Evolutionary conservation across 805 yeast species (phyloP).

Genomic region (Kodamaea leandrae): DNA sequence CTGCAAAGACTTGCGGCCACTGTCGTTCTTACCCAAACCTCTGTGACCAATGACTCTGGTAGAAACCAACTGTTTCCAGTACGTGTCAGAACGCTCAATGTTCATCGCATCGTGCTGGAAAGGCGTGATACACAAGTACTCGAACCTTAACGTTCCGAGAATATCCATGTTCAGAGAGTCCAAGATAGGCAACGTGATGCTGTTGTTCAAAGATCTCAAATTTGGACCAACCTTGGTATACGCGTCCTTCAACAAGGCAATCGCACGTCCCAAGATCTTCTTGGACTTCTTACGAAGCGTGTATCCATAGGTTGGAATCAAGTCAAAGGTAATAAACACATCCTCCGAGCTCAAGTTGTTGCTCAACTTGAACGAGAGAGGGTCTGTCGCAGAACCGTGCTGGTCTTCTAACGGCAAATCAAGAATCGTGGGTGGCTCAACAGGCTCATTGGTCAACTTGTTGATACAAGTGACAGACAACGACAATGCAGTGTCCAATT

Average conservation of each 20-base stretch:
- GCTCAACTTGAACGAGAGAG: constrained; percentile 66
- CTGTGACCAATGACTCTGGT: constrained; percentile 95
- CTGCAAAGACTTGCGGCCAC: constrained; percentile 73
- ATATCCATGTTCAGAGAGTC: constrained; percentile 70
- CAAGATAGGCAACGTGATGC: constrained; percentile 70
- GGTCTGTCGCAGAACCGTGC: constrained; percentile 64
- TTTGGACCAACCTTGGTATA: constrained; percentile 67
- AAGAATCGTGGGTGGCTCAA: constrained; percentile 58
- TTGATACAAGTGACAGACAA: constrained; percentile 52
- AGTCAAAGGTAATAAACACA: constrained; percentile 69
- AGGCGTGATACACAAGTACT: constrained; percentile 66
- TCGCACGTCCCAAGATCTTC: constrained; percentile 76
- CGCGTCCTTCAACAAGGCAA: constrained; percentile 62
- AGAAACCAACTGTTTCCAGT: constrained; percentile 86
- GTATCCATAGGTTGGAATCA: constrained; percentile 81
- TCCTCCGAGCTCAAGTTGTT: constrained; percentile 46
- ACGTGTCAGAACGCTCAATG: constrained; percentile 67
- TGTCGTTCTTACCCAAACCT: constrained; percentile 86
- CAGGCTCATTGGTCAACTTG: constrained; percentile 23
- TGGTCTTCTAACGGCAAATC: constrained; percentile 85
- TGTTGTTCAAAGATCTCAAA: constrained; percentile 63
- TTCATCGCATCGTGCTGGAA: constrained; percentile 69
- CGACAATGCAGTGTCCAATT: constrained; percentile 84
- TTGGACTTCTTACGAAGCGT: constrained; percentile 23
- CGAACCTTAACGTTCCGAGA: constrained; percentile 76